phyloP scores from a whole-genome alignment of 768 basidiomycete genomes.

The Hericium erinaceus region DNA sequence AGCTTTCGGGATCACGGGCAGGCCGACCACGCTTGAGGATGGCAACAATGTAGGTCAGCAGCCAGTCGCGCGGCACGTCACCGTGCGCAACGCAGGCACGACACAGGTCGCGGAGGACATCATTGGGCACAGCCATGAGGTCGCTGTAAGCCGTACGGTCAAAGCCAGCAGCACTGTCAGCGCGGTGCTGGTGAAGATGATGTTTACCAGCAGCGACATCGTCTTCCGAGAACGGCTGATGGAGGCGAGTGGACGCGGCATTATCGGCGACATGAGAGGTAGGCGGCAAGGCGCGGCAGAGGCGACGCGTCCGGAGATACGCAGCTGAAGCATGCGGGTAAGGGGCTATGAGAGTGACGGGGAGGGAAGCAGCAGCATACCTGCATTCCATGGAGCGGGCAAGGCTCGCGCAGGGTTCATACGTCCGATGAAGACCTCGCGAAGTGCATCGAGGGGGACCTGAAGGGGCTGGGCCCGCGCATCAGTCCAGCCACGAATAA shows the following conservation, averaged over 20 bases:
- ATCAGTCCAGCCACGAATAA: not conserved
- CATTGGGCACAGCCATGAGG: not conserved
- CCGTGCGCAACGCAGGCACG: not conserved
- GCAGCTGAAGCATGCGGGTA: too few species aligned
- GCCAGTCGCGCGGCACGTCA: not conserved
- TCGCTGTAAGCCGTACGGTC: not conserved
- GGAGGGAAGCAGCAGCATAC: not conserved
- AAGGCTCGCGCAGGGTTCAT: slow-evolving; percentile 37
- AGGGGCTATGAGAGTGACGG: not conserved
- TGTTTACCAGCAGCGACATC: not conserved
- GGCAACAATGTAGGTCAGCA: not conserved
- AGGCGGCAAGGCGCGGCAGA: not conserved
- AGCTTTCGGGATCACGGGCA: slow-evolving; percentile 15
- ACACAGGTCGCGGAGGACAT: not conserved
- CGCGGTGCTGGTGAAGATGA: not conserved
- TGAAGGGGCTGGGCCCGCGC: not conserved
- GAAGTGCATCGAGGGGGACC: not conserved
- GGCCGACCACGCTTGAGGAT: slow-evolving; percentile 16
- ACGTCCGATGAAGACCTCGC: slow-evolving; percentile 20
- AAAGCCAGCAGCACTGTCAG: not conserved
- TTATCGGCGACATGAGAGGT: too few species aligned
- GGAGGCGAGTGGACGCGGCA: not conserved
- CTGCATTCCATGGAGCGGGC: not conserved
- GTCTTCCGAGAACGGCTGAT: not conserved
- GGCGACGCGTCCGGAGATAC: not conserved